These are phyloP conservation scores for Metschnikowia kunwiensis DNA, from an alignment of 805 yeast species.

Conservation along the genomic window DNA sequence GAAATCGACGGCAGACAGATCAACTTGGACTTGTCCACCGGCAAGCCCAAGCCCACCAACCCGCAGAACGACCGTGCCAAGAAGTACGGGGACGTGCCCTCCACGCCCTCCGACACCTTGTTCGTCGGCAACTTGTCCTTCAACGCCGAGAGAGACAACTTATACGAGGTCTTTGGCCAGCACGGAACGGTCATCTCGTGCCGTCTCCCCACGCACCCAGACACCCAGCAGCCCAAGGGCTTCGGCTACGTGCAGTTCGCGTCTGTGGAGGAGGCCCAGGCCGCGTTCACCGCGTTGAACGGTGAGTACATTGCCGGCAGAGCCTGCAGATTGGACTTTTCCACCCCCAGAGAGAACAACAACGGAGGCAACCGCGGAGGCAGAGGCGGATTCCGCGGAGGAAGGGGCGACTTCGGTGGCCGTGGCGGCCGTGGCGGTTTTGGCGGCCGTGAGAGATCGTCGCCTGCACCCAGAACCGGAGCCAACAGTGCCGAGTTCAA, in stretches of 20 bases:
- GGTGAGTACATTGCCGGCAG: slow-evolving; percentile 90
- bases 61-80: slow-evolving; percentile 70
- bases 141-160: slow-evolving; percentile 76
- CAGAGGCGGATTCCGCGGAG: slow-evolving; percentile 17
- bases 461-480: slow-evolving; percentile 65
- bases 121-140: slow-evolving; percentile 96
- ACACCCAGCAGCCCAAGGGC: slow-evolving; percentile 98
- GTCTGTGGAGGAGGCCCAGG: slow-evolving; percentile 82
- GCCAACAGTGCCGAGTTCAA: slow-evolving; percentile 68
- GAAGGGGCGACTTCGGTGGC: slow-evolving; percentile 15
- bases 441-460: slow-evolving; percentile 40
- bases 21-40: slow-evolving; percentile 86
- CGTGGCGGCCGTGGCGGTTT: slow-evolving; percentile 27
- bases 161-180: slow-evolving; percentile 69
- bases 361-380: slow-evolving; percentile 21
- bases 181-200: slow-evolving; percentile 83
- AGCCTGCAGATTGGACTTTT: slow-evolving; percentile 91
- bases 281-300: slow-evolving; percentile 81
- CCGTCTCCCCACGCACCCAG: slow-evolving; percentile 97
- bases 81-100: slow-evolving; percentile 84
- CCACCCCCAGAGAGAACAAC: slow-evolving; percentile 76
- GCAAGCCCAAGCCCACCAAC: slow-evolving; percentile 67
- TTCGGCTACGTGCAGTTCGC: slow-evolving; percentile 96
- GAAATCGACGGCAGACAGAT: slow-evolving; percentile 97
- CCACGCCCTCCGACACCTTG: slow-evolving; percentile 92